Evolutionary conservation across 805 yeast species (phyloP).

Genomic region (Cyberlindnera mrakii): DNA sequence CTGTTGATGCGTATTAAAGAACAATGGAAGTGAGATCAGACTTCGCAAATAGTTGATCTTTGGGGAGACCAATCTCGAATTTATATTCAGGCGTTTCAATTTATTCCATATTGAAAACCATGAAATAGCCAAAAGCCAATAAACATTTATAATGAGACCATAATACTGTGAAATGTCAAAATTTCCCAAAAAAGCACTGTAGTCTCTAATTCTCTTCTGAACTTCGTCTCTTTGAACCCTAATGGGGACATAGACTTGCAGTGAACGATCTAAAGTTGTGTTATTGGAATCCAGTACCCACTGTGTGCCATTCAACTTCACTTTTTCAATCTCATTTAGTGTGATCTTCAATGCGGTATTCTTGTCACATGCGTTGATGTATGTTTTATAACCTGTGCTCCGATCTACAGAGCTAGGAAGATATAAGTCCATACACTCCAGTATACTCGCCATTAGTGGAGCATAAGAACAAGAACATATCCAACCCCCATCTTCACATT

Average conservation of each 20-base stretch:
- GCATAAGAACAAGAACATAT: conserved; percentile 15
- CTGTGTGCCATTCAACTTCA: conserved; percentile 9
- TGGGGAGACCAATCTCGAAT: conserved; percentile 10
- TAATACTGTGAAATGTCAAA: conserved; percentile 17
- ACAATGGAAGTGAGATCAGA: conserved; percentile 13
- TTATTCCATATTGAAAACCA: conserved; percentile 18
- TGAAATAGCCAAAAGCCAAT: conserved; percentile 12
- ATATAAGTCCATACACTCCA: conserved; percentile 16
- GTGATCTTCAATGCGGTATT: conserved; percentile 5
- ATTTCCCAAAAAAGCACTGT: conserved; percentile 21
- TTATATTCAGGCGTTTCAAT: conserved; percentile 10
- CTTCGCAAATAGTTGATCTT: conserved; percentile 13
- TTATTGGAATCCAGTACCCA: conserved; percentile 4
- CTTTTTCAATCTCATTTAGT: conserved; percentile 2
- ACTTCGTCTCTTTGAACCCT: conserved; percentile 8
- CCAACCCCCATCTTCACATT: conserved; percentile 12
- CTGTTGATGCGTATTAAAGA: conserved; percentile 17
- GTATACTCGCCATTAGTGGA: conserved; percentile 16
- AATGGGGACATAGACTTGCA: conserved; percentile 12
- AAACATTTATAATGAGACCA: conserved; percentile 18
- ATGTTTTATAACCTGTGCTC: conserved; percentile 6
- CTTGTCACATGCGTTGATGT: conserved; percentile 5
- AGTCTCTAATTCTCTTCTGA: conserved; percentile 14
- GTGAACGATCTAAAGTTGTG: conserved; percentile 7
- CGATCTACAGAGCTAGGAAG: conserved; percentile 7